phyloP scores from a whole-genome alignment of 2,329 filamentous ascomycete species.

The Cytospora chrysosperma region DNA sequence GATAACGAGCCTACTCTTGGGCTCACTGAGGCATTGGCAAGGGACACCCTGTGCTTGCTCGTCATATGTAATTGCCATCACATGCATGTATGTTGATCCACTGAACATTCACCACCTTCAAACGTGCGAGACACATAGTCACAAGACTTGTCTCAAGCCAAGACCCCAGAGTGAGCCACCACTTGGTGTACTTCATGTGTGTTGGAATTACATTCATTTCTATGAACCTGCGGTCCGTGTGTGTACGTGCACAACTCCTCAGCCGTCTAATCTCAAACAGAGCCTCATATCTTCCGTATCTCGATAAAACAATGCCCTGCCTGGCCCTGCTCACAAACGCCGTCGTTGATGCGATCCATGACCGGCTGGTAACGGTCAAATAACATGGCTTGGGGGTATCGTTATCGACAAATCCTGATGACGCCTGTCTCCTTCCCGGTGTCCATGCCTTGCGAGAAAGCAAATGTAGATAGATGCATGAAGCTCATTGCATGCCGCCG shows the following conservation, averaged over 20 bases:
- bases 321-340: not conserved
- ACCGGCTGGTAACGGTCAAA: not conserved
- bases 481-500: not conserved
- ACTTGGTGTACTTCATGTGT: not conserved
- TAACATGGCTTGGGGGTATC: constrained; percentile 10
- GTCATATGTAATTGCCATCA: not conserved
- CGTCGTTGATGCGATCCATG: not conserved
- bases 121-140: not conserved
- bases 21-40: no score
- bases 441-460: not conserved
- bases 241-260: constrained; percentile 3
- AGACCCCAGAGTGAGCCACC: not conserved
- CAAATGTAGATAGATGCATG: constrained; percentile 11
- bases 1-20: not conserved
- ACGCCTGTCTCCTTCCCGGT: not conserved
- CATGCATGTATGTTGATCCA: no score
- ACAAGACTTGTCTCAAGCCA: no score
- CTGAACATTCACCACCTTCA: no score
- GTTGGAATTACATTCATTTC: not conserved
- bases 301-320: not conserved
- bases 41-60: not conserved
- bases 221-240: constrained; percentile 3
- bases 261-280: not conserved
- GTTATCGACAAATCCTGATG: constrained; percentile 10
- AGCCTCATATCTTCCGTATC: not conserved